Conservation (phyloP, 495 filamentous ascomycete species). For the Penicillium waksmanii region DNA sequence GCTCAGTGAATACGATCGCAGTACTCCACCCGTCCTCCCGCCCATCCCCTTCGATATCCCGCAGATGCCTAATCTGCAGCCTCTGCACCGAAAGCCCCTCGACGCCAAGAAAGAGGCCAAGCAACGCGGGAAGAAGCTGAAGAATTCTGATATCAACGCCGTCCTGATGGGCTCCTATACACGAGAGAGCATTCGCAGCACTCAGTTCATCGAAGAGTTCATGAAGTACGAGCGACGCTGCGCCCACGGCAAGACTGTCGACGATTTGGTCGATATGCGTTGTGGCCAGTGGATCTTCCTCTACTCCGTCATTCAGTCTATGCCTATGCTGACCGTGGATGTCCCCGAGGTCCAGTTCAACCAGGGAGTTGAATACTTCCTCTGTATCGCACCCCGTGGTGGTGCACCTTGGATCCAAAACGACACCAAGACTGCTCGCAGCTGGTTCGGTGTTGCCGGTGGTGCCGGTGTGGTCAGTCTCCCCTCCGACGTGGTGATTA, state of each 20-base stretch:
- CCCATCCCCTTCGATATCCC: slow-evolving; percentile 92
- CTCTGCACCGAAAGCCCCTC: slow-evolving; percentile 60
- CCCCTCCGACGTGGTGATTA: slow-evolving; percentile 81
- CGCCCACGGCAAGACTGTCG: slow-evolving; percentile 68
- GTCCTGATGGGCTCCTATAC: slow-evolving; percentile 79
- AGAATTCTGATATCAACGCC: slow-evolving; percentile 73
- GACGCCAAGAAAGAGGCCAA: slow-evolving; percentile 72
- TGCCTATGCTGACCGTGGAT: slow-evolving; percentile 89
- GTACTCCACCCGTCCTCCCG: slow-evolving; percentile 84
- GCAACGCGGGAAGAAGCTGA: slow-evolving; percentile 67
- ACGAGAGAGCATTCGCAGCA: slow-evolving; percentile 63
- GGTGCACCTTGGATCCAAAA: slow-evolving; percentile 86
- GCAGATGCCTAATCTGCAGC: slow-evolving; percentile 68
- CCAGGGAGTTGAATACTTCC: slow-evolving; percentile 91
- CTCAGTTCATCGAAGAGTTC: slow-evolving; percentile 76
- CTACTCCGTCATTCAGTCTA: slow-evolving; percentile 85
- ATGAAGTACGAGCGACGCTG: slow-evolving; percentile 80
- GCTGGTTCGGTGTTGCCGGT: slow-evolving; percentile 80
- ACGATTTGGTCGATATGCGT: slow-evolving; percentile 76
- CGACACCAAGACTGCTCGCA: slow-evolving; percentile 62
- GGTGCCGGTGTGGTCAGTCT: slow-evolving; percentile 73
- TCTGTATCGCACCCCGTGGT: slow-evolving; percentile 86
- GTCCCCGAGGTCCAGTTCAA: slow-evolving; percentile 76
- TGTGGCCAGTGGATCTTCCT: slow-evolving; percentile 93
- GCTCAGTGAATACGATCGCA: slow-evolving; percentile 83